Evolutionary conservation across 129 eudicot genomes (phyloP).

Genomic region (Deinandra increscens): DNA sequence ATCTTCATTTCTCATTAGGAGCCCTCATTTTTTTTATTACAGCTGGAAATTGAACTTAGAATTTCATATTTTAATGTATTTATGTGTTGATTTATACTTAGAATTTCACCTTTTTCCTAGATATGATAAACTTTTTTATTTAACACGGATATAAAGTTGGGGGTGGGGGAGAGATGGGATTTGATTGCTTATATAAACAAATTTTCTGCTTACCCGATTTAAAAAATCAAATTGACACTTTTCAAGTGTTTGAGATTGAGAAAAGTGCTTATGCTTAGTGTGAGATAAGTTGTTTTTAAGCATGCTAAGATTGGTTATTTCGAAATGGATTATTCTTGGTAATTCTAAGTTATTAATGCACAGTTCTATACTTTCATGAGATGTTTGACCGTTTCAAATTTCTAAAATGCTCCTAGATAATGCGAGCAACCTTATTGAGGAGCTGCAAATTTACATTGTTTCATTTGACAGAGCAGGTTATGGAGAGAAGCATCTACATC

Average conservation of each 20-base stretch:
- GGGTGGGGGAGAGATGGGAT: no score
- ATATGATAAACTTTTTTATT: constrained; percentile 31
- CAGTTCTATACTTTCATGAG: background rate
- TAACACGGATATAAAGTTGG: background rate
- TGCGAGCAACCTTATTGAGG: constrained; percentile 60
- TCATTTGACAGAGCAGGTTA: constrained; percentile 80
- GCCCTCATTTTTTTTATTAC: no score
- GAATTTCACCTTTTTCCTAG: constrained; percentile 55
- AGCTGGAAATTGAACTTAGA: no score
- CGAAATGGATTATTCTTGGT: background rate
- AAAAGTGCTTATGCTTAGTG: constrained; percentile 5
- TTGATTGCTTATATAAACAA: background rate
- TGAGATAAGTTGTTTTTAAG: background rate
- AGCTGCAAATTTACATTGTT: constrained; percentile 54
- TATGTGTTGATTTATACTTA: no score
- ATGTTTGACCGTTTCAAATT: background rate
- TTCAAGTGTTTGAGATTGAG: background rate
- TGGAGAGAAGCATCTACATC: constrained; percentile 82
- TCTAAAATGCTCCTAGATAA: background rate
- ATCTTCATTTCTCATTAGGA: no score
- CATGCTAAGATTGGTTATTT: background rate
- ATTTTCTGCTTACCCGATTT: background rate
- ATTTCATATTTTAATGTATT: no score
- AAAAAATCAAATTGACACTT: background rate
- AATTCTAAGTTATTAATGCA: background rate